Evolutionary conservation across 768 basidiomycete species (phyloP).

Genomic region (Kwoniella dendrophila): DNA sequence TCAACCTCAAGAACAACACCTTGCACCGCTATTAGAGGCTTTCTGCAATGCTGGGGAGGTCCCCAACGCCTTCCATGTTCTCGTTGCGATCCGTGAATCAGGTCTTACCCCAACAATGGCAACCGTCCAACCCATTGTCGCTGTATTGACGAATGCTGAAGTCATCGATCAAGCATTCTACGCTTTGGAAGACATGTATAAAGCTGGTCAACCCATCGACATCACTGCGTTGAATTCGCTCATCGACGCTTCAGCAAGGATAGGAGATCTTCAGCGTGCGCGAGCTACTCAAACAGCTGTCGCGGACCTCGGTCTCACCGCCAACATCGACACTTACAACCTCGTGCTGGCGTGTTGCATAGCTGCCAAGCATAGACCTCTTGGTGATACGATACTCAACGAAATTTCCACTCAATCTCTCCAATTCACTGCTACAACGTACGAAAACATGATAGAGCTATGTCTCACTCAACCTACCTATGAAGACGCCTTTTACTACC

Average conservation of each 20-base stretch:
- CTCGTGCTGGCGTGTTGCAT: slow-evolving; percentile 69
- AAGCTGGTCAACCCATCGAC: slow-evolving; percentile 63
- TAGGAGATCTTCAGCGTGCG: slow-evolving; percentile 73
- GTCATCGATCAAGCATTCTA: slow-evolving; percentile 68
- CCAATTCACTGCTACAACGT: slow-evolving; percentile 65
- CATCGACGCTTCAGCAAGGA: slow-evolving; percentile 65
- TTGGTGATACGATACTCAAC: slow-evolving; percentile 68
- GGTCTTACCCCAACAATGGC: slow-evolving; percentile 61
- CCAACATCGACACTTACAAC: slow-evolving; percentile 71
- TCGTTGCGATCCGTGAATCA: slow-evolving; percentile 65
- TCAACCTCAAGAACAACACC: slow-evolving; percentile 69
- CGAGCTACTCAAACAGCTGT: slow-evolving; percentile 73
- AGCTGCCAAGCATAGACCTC: slow-evolving; percentile 63
- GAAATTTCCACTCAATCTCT: slow-evolving; percentile 66
- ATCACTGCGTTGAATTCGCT: slow-evolving; percentile 68
- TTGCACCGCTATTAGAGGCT: slow-evolving; percentile 75
- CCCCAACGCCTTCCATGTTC: slow-evolving; percentile 66
- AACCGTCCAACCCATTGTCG: slow-evolving; percentile 64
- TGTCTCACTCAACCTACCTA: slow-evolving; percentile 72
- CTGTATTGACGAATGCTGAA: slow-evolving; percentile 61
- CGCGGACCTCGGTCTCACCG: slow-evolving; percentile 62
- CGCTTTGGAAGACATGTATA: slow-evolving; percentile 65
- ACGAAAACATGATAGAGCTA: slow-evolving; percentile 68
- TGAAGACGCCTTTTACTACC: slow-evolving; percentile 84
- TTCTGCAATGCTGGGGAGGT: slow-evolving; percentile 65